Conservation (phyloP, 1,284 basidiomycete genomes). For the Coniferiporia weirii region DNA sequence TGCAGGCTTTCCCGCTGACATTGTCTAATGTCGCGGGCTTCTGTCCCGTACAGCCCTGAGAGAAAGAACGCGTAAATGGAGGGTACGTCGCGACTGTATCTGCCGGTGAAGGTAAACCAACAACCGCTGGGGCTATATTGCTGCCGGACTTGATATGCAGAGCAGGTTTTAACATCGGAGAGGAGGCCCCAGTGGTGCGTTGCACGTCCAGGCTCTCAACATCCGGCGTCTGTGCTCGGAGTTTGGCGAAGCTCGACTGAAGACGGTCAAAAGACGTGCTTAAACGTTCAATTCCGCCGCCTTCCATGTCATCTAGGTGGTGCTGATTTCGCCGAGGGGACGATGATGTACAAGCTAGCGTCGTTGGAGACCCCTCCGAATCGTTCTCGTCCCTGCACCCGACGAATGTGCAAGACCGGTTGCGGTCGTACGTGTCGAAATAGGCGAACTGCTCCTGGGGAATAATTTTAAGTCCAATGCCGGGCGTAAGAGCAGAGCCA, state of each 20-base stretch:
- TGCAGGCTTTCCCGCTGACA: background rate
- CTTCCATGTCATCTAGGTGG: background rate
- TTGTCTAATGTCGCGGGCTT: background rate
- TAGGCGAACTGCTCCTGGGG: conserved; percentile 13
- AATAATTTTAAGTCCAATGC: conserved; percentile 14
- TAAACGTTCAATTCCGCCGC: background rate
- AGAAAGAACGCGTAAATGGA: background rate
- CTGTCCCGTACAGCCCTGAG: background rate
- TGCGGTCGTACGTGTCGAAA: conserved; percentile 5
- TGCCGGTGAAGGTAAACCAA: conserved; percentile 7
- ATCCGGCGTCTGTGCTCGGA: background rate
- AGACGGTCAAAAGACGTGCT: conserved; percentile 1
- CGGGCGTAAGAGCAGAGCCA: background rate
- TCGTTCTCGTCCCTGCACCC: conserved; percentile 1
- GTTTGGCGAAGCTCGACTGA: background rate
- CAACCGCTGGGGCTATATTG: background rate
- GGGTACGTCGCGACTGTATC: conserved; percentile 12
- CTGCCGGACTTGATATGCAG: conserved; percentile 10
- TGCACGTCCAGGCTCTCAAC: background rate
- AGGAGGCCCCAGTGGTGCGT: background rate
- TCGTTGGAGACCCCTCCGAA: conserved; percentile 7
- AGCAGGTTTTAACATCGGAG: conserved; percentile 9
- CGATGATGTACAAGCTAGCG: conserved; percentile 4
- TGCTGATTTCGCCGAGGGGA: background rate
- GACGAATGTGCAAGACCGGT: background rate